Evolutionary conservation across 2,329 filamentous ascomycete genomes (phyloP), one percentile per base, ranked within the genome.

Genomic region (Rosellinia necatrix): DNA sequence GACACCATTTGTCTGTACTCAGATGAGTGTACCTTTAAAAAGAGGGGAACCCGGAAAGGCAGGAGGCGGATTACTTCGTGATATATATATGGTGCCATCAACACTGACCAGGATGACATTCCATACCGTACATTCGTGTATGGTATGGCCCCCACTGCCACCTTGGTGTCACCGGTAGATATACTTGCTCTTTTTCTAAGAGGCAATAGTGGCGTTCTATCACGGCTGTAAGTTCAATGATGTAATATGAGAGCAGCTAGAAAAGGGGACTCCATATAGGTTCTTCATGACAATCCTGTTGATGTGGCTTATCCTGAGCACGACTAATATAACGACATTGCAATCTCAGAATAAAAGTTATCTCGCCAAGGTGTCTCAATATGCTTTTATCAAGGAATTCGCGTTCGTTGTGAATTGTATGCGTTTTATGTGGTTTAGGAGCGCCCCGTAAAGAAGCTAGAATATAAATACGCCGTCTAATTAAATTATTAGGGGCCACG

Each of bases 291-390:
- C 63, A 10, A 68, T 56, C 47, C 66, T 64, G 37, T 66, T 63
- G n/a, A 63, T 59, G 10, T 61, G 61, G 19, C 56, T 54, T 62
- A 68, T 67, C 64, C 61, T 65, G 3, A 66, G 66, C 41, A 67
- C 57, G 40, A 68, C 62, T 12, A 68, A 53, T 1, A 65, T 61
- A 19, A 62, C 49, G 2, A 53, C 61, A 34, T 64, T 61, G 15
- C 59, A 56, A 5, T 62, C 64, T 6, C 50, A 42, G n/a, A 61
- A 55, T 13, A 56, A 44, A 12, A 64, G 62, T 21, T 65, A 53
- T 2, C 62, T 58, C 1, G 66, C 66, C 12, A 67, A 63, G 59
- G 35, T 48, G 56, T 40, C 63, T 48, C 44, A 63, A 60, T 24
- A 59, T 48, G 22, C 66, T 50, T 27, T 67, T 67, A 13, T 66